Conservation (phyloP, 2,329 filamentous ascomycete species). For the Penicillium freii region DNA sequence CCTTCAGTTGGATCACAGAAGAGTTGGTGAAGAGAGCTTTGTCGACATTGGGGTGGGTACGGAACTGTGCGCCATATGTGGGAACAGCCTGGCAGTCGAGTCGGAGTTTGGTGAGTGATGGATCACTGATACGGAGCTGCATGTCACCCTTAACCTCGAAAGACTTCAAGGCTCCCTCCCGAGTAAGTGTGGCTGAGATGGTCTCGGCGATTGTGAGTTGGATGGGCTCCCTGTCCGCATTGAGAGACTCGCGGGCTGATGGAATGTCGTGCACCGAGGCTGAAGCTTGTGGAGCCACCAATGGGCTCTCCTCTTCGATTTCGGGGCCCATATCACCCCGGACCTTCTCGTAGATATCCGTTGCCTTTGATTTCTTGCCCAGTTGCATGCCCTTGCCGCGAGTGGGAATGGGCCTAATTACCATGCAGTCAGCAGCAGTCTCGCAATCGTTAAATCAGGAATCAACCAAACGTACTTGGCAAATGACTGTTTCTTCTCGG, state of each 20-base stretch:
- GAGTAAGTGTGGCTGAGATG: constrained; percentile 84
- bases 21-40: constrained; percentile 78
- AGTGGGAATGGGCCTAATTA: constrained; percentile 56
- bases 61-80: constrained; percentile 83
- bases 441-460: neutral
- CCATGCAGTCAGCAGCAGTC: constrained; percentile 34
- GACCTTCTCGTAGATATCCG: constrained; percentile 95
- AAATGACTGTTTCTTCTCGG: constrained; percentile 91
- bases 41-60: constrained; percentile 95
- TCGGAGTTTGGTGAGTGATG: constrained; percentile 86
- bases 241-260: constrained; percentile 61
- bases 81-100: constrained; percentile 73
- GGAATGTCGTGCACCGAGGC: constrained; percentile 52
- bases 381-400: constrained; percentile 99
- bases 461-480: constrained; percentile 62
- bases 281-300: constrained; percentile 61
- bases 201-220: constrained; percentile 84
- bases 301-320: constrained; percentile 68
- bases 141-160: constrained; percentile 90
- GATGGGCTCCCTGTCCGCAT: constrained; percentile 76
- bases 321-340: constrained; percentile 87
- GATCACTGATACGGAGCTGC: constrained; percentile 83
- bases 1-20: constrained; percentile 86
- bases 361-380: constrained; percentile 97
- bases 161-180: constrained; percentile 82